Percentiles rank a stretch among this genome's conserved stretches.
These are phyloP conservation scores for Pyrrhoderma noxium DNA, from an alignment of 1,284 basidiomycete genomes.

Conservation along the genomic window DNA sequence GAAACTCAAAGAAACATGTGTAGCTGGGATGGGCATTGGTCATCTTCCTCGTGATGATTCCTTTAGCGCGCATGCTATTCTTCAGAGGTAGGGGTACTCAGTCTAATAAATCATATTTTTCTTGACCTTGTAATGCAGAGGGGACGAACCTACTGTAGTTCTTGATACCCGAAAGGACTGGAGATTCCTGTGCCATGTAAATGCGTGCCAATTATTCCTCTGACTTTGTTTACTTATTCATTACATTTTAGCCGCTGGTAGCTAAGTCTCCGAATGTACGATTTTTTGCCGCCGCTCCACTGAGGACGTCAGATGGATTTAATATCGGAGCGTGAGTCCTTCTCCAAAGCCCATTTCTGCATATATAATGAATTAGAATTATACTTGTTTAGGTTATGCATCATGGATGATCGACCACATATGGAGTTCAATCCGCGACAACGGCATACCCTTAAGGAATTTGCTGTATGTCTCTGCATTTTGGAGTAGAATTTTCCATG, in stretches of 20 bases:
- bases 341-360: not conserved
- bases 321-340: conserved; percentile 74
- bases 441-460: conserved; percentile 89
- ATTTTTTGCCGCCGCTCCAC: conserved; percentile 89
- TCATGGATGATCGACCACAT: conserved; percentile 81
- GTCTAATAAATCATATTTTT: not conserved
- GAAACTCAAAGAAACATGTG: not conserved
- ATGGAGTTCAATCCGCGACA: conserved; percentile 85
- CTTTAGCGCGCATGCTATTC: conserved; percentile 77
- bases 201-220: conserved; percentile 35
- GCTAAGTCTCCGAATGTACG: conserved; percentile 60
- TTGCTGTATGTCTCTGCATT: conserved; percentile 66
- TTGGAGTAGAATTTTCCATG: too few species aligned
- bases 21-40: conserved; percentile 56
- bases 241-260: conserved; percentile 61
- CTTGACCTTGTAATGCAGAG: conserved; percentile 35
- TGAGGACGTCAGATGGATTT: conserved; percentile 83
- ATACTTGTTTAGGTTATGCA: conserved; percentile 49
- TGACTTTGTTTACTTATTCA: not conserved
- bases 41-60: conserved; percentile 58
- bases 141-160: conserved; percentile 84
- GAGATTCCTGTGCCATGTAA: conserved; percentile 80
- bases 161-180: conserved; percentile 79
- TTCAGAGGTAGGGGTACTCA: conserved; percentile 53
- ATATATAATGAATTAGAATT: not conserved